phyloP scores from a whole-genome alignment of 2,329 filamentous ascomycete species.

The Aureobasidium uvarum region DNA sequence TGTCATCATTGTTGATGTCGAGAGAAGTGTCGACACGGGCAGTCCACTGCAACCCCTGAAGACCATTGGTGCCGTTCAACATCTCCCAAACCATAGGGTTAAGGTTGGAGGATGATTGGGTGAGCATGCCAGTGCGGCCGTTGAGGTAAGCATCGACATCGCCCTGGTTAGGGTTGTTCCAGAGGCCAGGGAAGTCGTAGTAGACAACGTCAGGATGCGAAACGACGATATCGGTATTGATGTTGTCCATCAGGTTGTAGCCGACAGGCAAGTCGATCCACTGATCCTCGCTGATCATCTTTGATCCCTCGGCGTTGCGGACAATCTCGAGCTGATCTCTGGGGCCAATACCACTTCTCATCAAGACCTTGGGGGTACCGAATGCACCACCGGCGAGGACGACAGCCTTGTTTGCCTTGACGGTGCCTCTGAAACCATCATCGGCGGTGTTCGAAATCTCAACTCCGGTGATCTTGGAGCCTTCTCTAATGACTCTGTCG shows the following conservation, averaged over 20 bases:
- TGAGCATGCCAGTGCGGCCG: conserved; percentile 23
- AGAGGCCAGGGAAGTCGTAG: conserved; percentile 23
- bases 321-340: conserved; percentile 22
- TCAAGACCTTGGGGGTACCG: conserved; percentile 23
- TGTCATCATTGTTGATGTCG: conserved; percentile 8
- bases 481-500: conserved; percentile 45
- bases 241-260: conserved; percentile 26
- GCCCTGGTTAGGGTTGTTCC: conserved; percentile 13
- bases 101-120: conserved; percentile 20
- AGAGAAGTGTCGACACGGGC: conserved; percentile 26
- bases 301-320: conserved; percentile 9
- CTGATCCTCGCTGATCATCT: conserved; percentile 25
- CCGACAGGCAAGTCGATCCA: conserved; percentile 26
- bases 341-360: conserved; percentile 24
- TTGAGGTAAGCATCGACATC: conserved; percentile 25
- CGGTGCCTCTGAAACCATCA: conserved; percentile 14
- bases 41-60: conserved; percentile 22
- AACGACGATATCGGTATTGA: conserved; percentile 28
- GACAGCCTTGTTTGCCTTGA: conserved; percentile 19
- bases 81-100: conserved; percentile 26
- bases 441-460: conserved; percentile 8
- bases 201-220: conserved; percentile 23
- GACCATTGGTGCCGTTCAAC: conserved; percentile 11
- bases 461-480: conserved; percentile 46
- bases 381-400: conserved; percentile 25